These are phyloP conservation scores for Sclerospora graminicola DNA, from an alignment of 352 stramenopile species.

Conservation along the genomic window DNA sequence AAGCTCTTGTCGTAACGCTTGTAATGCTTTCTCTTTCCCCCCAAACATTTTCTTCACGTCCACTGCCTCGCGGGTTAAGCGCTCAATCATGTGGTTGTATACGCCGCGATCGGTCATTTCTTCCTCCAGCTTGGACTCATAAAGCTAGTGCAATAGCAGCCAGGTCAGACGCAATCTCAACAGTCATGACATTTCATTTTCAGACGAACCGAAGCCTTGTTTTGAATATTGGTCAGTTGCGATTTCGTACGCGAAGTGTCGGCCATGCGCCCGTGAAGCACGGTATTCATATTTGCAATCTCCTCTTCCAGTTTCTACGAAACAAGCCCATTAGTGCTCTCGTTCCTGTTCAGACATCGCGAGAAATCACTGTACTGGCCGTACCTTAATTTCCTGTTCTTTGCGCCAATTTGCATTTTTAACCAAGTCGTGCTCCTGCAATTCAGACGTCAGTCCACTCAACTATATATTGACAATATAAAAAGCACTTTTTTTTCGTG, in stretches of 20 bases:
- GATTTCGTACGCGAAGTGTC: conserved; percentile 48
- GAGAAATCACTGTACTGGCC: conserved; percentile 2
- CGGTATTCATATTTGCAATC: conserved; percentile 64
- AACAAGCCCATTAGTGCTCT: too few relatives aligned
- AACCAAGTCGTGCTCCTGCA: conserved; percentile 54
- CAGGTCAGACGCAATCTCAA: too few relatives aligned
- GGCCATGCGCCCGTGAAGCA: conserved; percentile 44
- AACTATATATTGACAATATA: too few relatives aligned
- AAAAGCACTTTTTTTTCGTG: not conserved
- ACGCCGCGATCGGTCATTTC: too few relatives aligned
- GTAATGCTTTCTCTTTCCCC: too few relatives aligned
- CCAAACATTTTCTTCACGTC: too few relatives aligned
- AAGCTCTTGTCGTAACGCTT: too few relatives aligned
- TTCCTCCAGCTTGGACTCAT: too few relatives aligned
- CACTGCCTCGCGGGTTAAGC: conserved; percentile 56
- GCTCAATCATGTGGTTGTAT: conserved; percentile 81
- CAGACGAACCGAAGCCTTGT: conserved; percentile 50
- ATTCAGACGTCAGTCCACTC: not conserved
- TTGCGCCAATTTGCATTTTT: conserved; percentile 62
- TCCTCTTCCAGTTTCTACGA: conserved; percentile 73
- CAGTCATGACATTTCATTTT: conserved; percentile 4
- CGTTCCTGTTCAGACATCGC: too few relatives aligned
- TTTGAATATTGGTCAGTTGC: conserved; percentile 63
- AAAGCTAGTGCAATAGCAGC: too few relatives aligned
- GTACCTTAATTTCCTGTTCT: conserved; percentile 59